Conservation (phyloP, 164 flowering plant species). For the Litsea cubeba region DNA sequence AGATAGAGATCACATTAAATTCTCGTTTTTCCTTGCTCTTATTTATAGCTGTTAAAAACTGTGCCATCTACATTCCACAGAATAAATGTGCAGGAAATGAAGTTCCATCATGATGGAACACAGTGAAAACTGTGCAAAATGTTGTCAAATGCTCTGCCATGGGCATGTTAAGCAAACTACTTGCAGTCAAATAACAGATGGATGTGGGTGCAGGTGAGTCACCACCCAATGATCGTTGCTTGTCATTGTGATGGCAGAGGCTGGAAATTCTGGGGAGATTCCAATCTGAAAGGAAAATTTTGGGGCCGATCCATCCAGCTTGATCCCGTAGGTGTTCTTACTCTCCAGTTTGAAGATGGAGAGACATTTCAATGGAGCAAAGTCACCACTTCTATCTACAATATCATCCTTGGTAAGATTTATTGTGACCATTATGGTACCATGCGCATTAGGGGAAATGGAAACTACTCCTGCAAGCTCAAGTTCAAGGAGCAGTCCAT, state of each 20-base stretch:
- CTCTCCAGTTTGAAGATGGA: slow-evolving; percentile 94
- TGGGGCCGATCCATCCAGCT: slow-evolving; percentile 99
- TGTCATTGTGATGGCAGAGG: slow-evolving; percentile 98
- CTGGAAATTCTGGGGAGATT: slow-evolving; percentile 99
- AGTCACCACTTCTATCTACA: slow-evolving; percentile 97
- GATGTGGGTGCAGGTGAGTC: slow-evolving; percentile 72
- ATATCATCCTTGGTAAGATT: slow-evolving; percentile 91
- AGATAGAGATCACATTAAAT: not conserved
- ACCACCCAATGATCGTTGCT: slow-evolving; percentile 96
- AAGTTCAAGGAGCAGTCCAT: slow-evolving; percentile 99
- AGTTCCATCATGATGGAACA: not conserved
- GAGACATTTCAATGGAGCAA: slow-evolving; percentile 99
- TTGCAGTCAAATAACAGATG: not conserved
- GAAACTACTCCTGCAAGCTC: slow-evolving; percentile 92
- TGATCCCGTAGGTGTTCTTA: slow-evolving; percentile 91
- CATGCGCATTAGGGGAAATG: slow-evolving; percentile 92
- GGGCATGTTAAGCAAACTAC: not conserved
- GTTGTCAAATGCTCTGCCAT: not conserved
- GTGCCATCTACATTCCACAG: not conserved
- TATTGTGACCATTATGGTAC: slow-evolving; percentile 99
- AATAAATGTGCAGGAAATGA: not conserved
- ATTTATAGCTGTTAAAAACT: not conserved
- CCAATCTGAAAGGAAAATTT: slow-evolving; percentile 94
- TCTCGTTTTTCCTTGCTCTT: not conserved
- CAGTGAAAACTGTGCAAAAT: not conserved